phyloP scores from a whole-genome alignment of 441 rosid species.

The Dalechampia spathulata region DNA sequence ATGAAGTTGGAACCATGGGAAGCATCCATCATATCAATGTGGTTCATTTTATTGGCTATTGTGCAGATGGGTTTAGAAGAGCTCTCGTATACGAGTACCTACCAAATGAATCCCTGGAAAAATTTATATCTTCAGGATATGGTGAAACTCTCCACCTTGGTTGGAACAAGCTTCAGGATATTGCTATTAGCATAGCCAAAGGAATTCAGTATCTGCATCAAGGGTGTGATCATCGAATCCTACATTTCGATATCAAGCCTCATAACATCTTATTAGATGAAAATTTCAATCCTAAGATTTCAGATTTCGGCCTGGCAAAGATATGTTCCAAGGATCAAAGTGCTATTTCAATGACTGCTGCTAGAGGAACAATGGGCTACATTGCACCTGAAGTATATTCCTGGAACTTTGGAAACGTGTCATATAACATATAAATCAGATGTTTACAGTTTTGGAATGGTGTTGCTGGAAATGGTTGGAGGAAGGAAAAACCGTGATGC shows the following conservation, averaged over 20 bases:
- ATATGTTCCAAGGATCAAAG: constrained; percentile 23
- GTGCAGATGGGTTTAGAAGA: constrained; percentile 22
- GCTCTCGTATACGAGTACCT: constrained; percentile 19
- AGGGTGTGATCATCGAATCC: constrained; percentile 21
- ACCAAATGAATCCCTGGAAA: constrained; percentile 11
- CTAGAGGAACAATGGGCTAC: constrained; percentile 20
- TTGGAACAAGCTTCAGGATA: constrained; percentile 15
- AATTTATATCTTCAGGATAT: constrained; percentile 6
- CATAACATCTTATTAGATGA: constrained; percentile 16
- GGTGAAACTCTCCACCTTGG: not conserved
- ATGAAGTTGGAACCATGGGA: constrained; percentile 22
- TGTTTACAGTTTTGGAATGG: constrained; percentile 20
- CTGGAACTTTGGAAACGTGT: constrained; percentile 16
- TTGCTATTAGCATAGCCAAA: constrained; percentile 16
- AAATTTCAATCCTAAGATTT: constrained; percentile 15
- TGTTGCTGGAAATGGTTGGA: constrained; percentile 20
- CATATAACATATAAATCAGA: constrained; percentile 20
- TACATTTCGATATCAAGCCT: constrained; percentile 25
- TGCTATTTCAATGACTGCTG: constrained; percentile 22
- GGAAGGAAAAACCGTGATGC: constrained; percentile 9
- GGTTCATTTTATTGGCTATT: constrained; percentile 16
- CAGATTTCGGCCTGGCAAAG: constrained; percentile 22
- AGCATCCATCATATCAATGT: constrained; percentile 21
- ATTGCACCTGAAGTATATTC: constrained; percentile 23
- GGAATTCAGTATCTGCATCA: constrained; percentile 25